Base-by-base conservation (phyloP, 495 filamentous ascomycete genomes). In the Penicillium lagena region DNA sequence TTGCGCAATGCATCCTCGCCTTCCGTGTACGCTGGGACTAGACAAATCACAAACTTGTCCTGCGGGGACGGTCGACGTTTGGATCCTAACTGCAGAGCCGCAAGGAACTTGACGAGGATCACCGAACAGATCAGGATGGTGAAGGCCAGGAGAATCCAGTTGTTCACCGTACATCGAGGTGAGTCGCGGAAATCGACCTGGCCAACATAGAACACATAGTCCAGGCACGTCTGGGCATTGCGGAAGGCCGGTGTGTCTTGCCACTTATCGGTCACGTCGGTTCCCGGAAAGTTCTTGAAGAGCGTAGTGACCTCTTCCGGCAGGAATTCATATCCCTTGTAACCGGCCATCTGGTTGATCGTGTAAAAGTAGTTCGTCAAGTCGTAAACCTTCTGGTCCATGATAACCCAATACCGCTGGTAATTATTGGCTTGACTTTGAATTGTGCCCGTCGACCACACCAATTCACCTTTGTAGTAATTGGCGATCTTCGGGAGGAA, bases 11-110 rank as follows among this genome's bases (percentile, higher is more conserved):
- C 85, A 61, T 98, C 90, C 70, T 98, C 93, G 47, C 90, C 93
- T 71, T 98, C 93, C 1, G 93, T 98, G 60, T 98, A 98, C 10
- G 93, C 93, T 13, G 93, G 93, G 42, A 98, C 88, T 64, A 96
- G 86, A 71, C 93, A 97, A 49, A 98, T 96, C 47, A 98, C 93
- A 47, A 98, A 98, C 61, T 96, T 97, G 61, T 98, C 93, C 66
- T 97, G 93, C 22, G 89, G 83, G 12, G 84, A 73, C 5, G 93
- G 93, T 12, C 89, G 86, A 28, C 86, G 82, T 68, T 96, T 96
- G 38, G 87, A 85, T 12, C 93, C 91, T 49, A 98, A 84, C 59
- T 98, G 93, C 22, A 98, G 75, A 36, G 93, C 93, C 43, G 93
- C 85, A 54, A 98, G 64, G 73, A 98, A 98, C 68, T 97, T 98